phyloP scores from a whole-genome alignment of 192 early-diverging fungal species.

The Spinellus fusiger region DNA sequence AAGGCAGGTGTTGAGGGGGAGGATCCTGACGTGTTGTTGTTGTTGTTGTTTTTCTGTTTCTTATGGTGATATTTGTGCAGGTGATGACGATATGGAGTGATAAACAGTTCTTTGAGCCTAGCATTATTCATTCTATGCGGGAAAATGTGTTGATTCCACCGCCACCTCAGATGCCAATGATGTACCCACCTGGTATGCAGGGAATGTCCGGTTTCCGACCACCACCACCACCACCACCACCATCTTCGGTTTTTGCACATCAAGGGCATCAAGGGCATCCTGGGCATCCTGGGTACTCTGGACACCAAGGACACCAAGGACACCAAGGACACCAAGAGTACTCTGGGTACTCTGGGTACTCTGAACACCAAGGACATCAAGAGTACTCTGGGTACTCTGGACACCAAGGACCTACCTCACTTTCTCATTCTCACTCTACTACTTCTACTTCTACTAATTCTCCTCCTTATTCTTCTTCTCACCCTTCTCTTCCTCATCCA shows the following conservation, averaged over 20 bases:
- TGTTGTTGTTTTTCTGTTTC: background rate
- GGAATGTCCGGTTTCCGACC: background rate
- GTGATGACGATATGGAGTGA: conserved; percentile 37
- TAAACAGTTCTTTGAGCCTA: conserved; percentile 26
- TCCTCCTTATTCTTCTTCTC: background rate
- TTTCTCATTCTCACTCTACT: too few relatives aligned
- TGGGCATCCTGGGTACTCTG: too few relatives aligned
- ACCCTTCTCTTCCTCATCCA: background rate
- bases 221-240: background rate
- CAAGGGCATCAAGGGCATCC: too few relatives aligned
- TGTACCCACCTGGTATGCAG: background rate
- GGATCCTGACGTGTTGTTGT: background rate
- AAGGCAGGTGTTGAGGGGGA: conserved; percentile 37
- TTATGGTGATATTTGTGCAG: conserved; percentile 8
- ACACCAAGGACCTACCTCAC: too few relatives aligned
- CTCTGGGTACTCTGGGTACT: too few relatives aligned
- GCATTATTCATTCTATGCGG: conserved; percentile 27
- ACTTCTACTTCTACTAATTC: too few relatives aligned
- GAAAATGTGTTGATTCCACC: conserved; percentile 16
- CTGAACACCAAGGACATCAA: too few relatives aligned
- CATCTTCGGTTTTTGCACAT: too few relatives aligned
- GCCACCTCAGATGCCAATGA: background rate
- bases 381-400: too few relatives aligned
- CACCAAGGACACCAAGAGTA: too few relatives aligned
- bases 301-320: too few relatives aligned